phyloP scores from a whole-genome alignment of 352 stramenopile genomes.

The Globisporangium abappressorium region DNA sequence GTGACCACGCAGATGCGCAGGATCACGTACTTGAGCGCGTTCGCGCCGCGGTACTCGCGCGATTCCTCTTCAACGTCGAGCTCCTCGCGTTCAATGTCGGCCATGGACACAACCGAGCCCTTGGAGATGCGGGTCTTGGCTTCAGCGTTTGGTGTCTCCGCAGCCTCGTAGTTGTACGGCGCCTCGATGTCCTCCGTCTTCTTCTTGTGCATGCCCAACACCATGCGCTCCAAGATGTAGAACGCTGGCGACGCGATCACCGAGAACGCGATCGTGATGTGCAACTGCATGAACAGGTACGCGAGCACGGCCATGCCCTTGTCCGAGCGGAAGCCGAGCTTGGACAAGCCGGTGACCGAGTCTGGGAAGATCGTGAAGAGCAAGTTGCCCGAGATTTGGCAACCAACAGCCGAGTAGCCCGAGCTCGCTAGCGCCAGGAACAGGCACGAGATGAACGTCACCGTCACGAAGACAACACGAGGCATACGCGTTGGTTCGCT shows the following conservation, averaged over 20 bases:
- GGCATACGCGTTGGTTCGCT: conserved; percentile 48
- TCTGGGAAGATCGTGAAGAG: conserved; percentile 10
- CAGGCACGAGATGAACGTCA: conserved; percentile 35
- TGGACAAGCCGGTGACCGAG: conserved; percentile 19
- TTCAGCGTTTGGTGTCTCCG: too few relatives aligned
- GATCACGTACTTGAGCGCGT: conserved; percentile 18
- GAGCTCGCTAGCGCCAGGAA: conserved; percentile 38
- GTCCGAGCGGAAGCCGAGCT: conserved; percentile 28
- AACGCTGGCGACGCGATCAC: conserved; percentile 21
- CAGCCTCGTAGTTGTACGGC: too few relatives aligned
- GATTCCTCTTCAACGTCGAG: not conserved
- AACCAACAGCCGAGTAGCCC: conserved; percentile 43
- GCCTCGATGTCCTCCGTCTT: not conserved
- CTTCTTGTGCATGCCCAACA: conserved; percentile 27
- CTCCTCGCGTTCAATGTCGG: conserved; percentile 7
- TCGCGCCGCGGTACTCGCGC: conserved; percentile 14
- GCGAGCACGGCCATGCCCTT: conserved; percentile 24
- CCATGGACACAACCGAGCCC: conserved; percentile 17
- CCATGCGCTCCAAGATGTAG: conserved; percentile 24
- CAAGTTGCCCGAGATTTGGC: conserved; percentile 47
- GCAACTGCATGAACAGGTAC: conserved; percentile 14
- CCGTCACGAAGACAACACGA: conserved; percentile 20
- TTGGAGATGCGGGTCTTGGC: not conserved
- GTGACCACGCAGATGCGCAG: conserved; percentile 18
- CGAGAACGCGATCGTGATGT: conserved; percentile 36